Base-by-base conservation (phyloP, 352 stramenopile species). In the Phytophthora gonapodyides region DNA sequence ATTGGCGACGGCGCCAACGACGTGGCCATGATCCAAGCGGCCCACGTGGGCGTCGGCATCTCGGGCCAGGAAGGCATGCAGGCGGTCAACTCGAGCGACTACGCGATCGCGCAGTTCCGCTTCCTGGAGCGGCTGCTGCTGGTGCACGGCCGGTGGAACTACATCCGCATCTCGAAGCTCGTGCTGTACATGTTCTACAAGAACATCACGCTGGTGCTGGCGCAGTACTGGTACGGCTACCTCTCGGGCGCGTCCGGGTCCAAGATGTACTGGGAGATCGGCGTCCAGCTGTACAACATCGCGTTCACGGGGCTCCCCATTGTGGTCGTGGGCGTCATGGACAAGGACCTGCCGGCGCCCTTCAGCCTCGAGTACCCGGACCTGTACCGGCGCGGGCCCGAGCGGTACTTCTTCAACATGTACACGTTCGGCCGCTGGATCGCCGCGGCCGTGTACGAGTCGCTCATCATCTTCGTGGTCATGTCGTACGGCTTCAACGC, bases 151-250 rank as follows among this genome's bases (percentile, higher is more conserved):
- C 75, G 86, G 12, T 96, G 88, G 82, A 97, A 95, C 69, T 97
- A 98, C 70, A 84, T 93, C 36, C 86, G 94, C 33, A 91, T 96
- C 51, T 94, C 89, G 33, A 96, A 96, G 55, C 65, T 98, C 11
- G 82, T 98, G 16, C 65, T 94, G 31, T 98, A 97, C 75, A 96
- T 93, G 69, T 97, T 98, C 64, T 98, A 97, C 79, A 98, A 98
- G 71, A 98, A 98, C 76, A 93, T 97, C 47, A 91, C 94, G 12
- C 76, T 98, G 15, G 89, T 96, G 41, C 56, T 98, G 13, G 76
- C 75, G 13, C 84, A 97, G 64, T 98, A 96, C 69, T 96, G 80
- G 76, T 97, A 97, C 67, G 94, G 88, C 38, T 89, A 98, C 40
- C 94, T 94, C 56, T 98, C 89, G 12, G 94, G 94, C 33, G 96